Base-by-base conservation (phyloP, 1,284 basidiomycete species). In the Apiotrichum gracile region DNA sequence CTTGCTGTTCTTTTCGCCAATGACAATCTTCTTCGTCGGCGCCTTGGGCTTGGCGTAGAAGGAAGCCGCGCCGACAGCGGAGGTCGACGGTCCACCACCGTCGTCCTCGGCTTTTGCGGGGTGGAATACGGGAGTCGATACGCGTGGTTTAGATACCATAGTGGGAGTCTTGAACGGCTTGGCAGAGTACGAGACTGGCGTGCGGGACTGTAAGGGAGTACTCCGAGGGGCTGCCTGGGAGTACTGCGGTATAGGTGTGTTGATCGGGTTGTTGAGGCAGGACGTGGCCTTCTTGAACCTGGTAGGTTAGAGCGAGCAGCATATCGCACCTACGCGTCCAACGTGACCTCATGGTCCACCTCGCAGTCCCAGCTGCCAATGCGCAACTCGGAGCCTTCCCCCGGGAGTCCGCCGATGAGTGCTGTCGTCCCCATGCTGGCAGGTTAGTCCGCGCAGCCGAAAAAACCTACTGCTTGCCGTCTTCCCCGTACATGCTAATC, bases 321-420 rank as follows among this genome's bases (percentile, higher is more conserved):
- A 21, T 6, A 37, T 2, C 1, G 19, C 9, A 9, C 69, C 55
- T 38, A 72, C 70, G 68, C 69, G 10, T 65, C 63, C 7, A 47
- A 49, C 1, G 58, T 44, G 5, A 72, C 55, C 17, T 48, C 42
- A 9, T 61, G 57, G 45, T 73, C 70, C 3, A 72, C 61, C 31
- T 67, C 62, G 16, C 88, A 74, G 38, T 91, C 87, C 67, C 84
- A 87, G 33, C 80, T 80, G 2, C 83, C 82, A 8, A 91, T 69
- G 8, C 65, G 74, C 48, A 88, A 76, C 47, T 83, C 81, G 2
- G 56, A 42, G 31, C 71, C 64, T 29, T 61, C 42, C 8, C 50
- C 51, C 14, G 58, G 60, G 14, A 61, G 27, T 5, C 68, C 67
- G 22, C 56, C 62, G 0, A 57, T 52, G 25, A 69, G 61, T 9